Evolutionary conservation across 2,329 filamentous ascomycete genomes (phyloP).

Genomic region (Shiraia sp.): DNA sequence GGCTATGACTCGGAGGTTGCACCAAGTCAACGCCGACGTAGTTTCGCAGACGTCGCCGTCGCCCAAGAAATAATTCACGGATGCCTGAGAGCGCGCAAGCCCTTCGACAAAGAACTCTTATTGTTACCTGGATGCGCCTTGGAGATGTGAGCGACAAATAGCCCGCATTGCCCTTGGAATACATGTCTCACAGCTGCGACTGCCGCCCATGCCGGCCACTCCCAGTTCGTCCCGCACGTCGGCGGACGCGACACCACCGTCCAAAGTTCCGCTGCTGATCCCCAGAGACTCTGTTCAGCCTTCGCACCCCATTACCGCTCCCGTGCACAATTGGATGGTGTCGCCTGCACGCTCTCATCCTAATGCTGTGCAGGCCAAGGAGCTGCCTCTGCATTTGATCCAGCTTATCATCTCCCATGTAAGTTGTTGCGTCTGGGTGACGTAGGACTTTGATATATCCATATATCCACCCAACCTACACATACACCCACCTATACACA

Average conservation of each 20-base stretch:
- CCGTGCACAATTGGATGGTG: constrained; percentile 37
- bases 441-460: constrained; percentile 10
- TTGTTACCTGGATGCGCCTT: too few relatives aligned
- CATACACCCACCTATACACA: too few relatives aligned
- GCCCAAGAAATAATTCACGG: neutral
- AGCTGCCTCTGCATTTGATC: constrained; percentile 62
- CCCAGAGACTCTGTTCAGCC: neutral
- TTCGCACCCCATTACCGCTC: constrained; percentile 28
- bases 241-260: constrained; percentile 8
- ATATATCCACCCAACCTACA: constrained; percentile 3
- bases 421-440: constrained; percentile 26
- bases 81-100: neutral
- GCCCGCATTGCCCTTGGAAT: neutral
- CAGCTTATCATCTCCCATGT: constrained; percentile 61
- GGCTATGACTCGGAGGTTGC: constrained; percentile 4
- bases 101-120: too few relatives aligned
- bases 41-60: neutral
- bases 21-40: neutral
- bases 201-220: constrained; percentile 24
- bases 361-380: constrained; percentile 33
- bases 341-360: constrained; percentile 38
- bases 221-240: constrained; percentile 13
- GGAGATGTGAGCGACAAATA: too few relatives aligned
- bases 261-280: constrained; percentile 1
- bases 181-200: neutral